A percentile compares a stretch with the other conserved stretches of the same genome.
Evolutionary conservation across 345 rosid genomes (phyloP).

Genomic region (Gossypium bickii): DNA sequence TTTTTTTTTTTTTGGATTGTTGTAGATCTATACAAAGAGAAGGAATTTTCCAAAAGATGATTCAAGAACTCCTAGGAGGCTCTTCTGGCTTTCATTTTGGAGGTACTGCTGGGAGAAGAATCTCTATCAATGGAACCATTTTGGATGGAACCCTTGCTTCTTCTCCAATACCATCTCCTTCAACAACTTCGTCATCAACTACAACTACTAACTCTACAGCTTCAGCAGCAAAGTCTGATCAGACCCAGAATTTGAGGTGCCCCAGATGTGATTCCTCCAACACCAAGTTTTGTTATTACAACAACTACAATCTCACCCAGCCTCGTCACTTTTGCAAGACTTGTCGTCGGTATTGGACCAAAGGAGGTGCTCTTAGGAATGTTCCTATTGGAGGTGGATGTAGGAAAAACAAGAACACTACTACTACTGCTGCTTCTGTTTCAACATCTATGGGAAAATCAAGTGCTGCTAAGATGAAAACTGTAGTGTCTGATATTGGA

Average conservation of each 20-base stretch:
- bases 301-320: conserved; percentile 79
- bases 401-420: conserved; percentile 52
- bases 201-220: conserved; percentile 22
- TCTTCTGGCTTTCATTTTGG: conserved; percentile 34
- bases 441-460: conserved; percentile 36
- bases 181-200: conserved; percentile 24
- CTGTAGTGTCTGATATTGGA: conserved; percentile 42
- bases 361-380: conserved; percentile 68
- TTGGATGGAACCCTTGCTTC: conserved; percentile 36
- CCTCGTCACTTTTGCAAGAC: conserved; percentile 88
- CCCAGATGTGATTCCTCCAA: conserved; percentile 70
- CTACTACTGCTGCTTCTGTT: conserved; percentile 14
- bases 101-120: conserved; percentile 33
- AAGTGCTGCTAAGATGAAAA: conserved; percentile 35
- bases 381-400: conserved; percentile 83
- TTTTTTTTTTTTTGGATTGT: conserved; percentile 57
- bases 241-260: conserved; percentile 47
- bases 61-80: conserved; percentile 64
- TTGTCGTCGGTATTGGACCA: conserved; percentile 86
- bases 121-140: conserved; percentile 36
- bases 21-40: conserved; percentile 43
- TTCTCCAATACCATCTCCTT: conserved; percentile 30
- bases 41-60: conserved; percentile 36
- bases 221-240: conserved; percentile 23
- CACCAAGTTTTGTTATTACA: conserved; percentile 80